These are phyloP conservation scores for Mycena leptocephala DNA, from an alignment of 768 basidiomycete genomes.

Conservation along the genomic window DNA sequence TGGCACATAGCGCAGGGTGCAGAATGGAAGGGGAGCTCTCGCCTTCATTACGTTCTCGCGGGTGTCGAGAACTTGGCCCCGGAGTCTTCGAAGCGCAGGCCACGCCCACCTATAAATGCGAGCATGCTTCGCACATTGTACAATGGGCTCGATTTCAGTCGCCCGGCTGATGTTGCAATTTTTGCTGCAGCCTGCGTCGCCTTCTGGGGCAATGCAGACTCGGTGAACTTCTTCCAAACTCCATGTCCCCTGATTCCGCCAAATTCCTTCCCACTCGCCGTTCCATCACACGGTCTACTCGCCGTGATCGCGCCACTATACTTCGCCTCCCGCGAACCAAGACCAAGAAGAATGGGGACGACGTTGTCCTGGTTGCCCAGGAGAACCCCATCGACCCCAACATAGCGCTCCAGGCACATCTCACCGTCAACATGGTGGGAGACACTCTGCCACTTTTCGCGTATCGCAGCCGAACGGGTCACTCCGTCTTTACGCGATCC, in stretches of 20 bases:
- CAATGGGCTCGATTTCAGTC: not conserved
- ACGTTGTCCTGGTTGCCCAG: not conserved
- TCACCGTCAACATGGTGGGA: too few relatives aligned
- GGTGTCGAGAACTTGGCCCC: not conserved
- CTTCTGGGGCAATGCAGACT: not conserved
- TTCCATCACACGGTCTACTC: not conserved
- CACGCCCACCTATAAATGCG: not conserved
- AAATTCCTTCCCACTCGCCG: not conserved
- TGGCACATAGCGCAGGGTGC: not conserved
- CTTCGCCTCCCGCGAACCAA: not conserved
- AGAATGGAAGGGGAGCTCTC: not conserved
- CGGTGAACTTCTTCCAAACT: not conserved
- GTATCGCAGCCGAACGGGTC: too few relatives aligned
- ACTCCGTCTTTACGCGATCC: too few relatives aligned
- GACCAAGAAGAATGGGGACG: not conserved
- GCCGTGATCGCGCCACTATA: not conserved
- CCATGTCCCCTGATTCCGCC: not conserved
- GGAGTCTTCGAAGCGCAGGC: not conserved
- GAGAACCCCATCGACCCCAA: too few relatives aligned
- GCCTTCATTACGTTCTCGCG: not conserved
- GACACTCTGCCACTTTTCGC: too few relatives aligned
- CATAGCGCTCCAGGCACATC: too few relatives aligned
- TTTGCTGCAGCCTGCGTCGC: not conserved
- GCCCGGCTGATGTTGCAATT: not conserved
- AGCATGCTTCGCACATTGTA: not conserved